Base-by-base conservation (phyloP, 192 early-diverging fungal species). In the Helicostylum pulchrum region DNA sequence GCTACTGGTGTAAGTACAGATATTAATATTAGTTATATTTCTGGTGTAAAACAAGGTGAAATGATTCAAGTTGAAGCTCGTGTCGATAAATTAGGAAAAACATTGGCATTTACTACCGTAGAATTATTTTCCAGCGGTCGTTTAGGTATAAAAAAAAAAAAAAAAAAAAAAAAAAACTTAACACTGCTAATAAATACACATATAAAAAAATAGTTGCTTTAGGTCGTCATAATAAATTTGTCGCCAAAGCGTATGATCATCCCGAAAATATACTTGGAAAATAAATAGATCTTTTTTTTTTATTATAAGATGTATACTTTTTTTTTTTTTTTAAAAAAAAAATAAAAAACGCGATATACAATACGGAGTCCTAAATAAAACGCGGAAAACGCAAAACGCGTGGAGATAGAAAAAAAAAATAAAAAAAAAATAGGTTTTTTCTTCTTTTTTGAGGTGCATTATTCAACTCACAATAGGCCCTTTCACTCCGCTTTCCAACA, bases 1-100 rank as follows among this genome's bases (percentile, higher is more conserved):
- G 72, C 77, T 4, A 85, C 83, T 17, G 83, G 83, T 20, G 75
- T 85, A 4, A 79, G 77, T 21, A 85, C 83, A 19, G 83, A 85
- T 71, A 53, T 85, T 26, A 85, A 85, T 53, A 61, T 85, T 8
- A 78, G 77, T 47, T 85, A 79, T 65, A 58, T 85, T 7, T 78
- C 79, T 1, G 55, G 75, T 7, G 80, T 76, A 32, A 80, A 75
- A 52, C 42, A 75, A 20, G 76, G 74, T 14, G 78, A 85, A 30
- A 73, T 62, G 21, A 48, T 84, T 1, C 52, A 45, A 3, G 74
- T 84, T 43, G 71, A 79, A 26, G 77, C 80, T 26, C 58, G 68
- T 32, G 82, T 78, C 49, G 78, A 78, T 54, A 82, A 78, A 52
- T 34, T 85, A 20, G 83, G 83, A 23, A 80, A 78, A 31, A 76